A percentile compares a stretch with the other conserved stretches of the same genome.
Evolutionary conservation across 129 eudicot genomes (phyloP).

Genomic region (Centaurea solstitialis): DNA sequence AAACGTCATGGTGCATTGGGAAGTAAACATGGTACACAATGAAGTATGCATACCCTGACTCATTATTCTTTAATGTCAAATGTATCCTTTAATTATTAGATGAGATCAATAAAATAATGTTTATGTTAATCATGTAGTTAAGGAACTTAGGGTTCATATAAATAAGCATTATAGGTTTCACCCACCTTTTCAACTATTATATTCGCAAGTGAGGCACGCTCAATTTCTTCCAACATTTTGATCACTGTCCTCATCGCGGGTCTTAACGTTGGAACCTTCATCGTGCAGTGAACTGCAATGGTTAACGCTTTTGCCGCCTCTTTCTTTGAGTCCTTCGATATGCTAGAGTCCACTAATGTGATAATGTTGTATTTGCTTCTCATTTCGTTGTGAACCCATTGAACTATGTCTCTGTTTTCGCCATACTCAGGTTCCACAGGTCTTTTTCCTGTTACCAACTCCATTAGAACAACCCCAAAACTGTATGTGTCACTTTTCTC

Average conservation of each 20-base stretch:
- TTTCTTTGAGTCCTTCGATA: constrained; percentile 25
- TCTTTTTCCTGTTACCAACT: constrained; percentile 44
- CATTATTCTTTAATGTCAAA: no score
- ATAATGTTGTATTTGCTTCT: constrained; percentile 7
- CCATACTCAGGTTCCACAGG: constrained; percentile 44
- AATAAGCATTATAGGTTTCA: not conserved
- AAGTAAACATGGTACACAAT: no score
- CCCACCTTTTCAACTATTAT: not conserved
- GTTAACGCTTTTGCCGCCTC: constrained; percentile 36
- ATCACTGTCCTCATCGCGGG: constrained; percentile 53
- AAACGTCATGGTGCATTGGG: no score
- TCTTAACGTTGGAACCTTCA: constrained; percentile 36
- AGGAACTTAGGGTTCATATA: not conserved
- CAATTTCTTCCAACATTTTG: constrained; percentile 46
- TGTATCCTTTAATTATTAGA: no score
- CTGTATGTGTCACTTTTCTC: constrained; percentile 50
- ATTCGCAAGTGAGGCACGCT: constrained; percentile 1
- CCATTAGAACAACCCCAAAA: constrained; percentile 54
- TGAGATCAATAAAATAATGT: not conserved
- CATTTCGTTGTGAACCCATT: constrained; percentile 28
- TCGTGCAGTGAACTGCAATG: constrained; percentile 39
- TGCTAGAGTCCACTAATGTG: constrained; percentile 35
- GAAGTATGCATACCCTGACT: no score
- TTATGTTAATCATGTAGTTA: not conserved
- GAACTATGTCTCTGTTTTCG: constrained; percentile 39